Percentiles rank a stretch among this genome's conserved stretches.
These are phyloP conservation scores for Kockovaella imperatae DNA, from an alignment of 768 basidiomycete species.

Conservation along the genomic window DNA sequence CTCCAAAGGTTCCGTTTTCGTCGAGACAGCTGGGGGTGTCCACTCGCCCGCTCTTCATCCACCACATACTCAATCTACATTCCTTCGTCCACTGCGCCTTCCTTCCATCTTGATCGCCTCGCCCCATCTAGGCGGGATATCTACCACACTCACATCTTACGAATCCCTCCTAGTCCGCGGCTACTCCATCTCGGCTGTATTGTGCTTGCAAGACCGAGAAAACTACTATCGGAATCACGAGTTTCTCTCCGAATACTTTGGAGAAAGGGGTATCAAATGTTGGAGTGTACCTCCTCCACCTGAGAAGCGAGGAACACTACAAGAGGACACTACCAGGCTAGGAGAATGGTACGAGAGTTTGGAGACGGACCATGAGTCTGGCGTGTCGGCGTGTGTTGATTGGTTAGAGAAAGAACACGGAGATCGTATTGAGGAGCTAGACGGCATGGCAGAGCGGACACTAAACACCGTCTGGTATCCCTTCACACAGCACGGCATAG, in stretches of 20 bases:
- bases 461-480: constrained; percentile 89
- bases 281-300: constrained; percentile 44
- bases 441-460: constrained; percentile 69
- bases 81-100: constrained; percentile 75
- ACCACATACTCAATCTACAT: constrained; percentile 74
- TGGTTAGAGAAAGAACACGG: constrained; percentile 61
- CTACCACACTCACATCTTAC: constrained; percentile 82
- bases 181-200: constrained; percentile 72
- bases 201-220: constrained; percentile 79
- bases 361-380: constrained; percentile 45
- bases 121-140: constrained; percentile 85
- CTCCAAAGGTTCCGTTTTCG: constrained; percentile 54
- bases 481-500: constrained; percentile 72
- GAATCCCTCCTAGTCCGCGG: constrained; percentile 86
- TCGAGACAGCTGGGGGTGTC: constrained; percentile 95
- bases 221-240: constrained; percentile 80
- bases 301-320: constrained; percentile 21
- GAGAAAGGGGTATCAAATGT: constrained; percentile 52
- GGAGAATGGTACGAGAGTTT: constrained; percentile 60
- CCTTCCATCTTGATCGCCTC: constrained; percentile 84
- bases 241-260: constrained; percentile 72
- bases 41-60: constrained; percentile 76
- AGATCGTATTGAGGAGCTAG: constrained; percentile 61
- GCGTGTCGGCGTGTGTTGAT: constrained; percentile 48
- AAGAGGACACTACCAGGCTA: constrained; percentile 52